phyloP scores from a whole-genome alignment of 1,284 basidiomycete genomes.

The Wallemia hederae region DNA sequence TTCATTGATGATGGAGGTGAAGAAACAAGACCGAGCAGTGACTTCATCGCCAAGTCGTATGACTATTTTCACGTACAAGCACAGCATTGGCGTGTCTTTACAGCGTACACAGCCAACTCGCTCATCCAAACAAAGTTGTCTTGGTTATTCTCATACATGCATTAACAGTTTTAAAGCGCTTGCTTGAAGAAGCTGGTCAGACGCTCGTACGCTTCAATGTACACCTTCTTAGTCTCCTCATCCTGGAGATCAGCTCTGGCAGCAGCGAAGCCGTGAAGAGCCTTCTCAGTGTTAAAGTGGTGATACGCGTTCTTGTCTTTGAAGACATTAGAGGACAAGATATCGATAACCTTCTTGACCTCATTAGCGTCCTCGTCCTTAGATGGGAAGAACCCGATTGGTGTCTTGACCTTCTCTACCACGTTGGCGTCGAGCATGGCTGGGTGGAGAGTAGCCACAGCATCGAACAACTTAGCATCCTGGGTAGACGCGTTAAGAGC shows the following conservation, averaged over 20 bases:
- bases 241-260: conserved; percentile 35
- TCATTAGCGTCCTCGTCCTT: conserved; percentile 29
- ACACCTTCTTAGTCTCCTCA: conserved; percentile 33
- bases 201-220: conserved; percentile 30
- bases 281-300: conserved; percentile 16
- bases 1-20: background rate
- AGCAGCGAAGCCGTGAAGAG: conserved; percentile 37
- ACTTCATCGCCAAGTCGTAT: too few species aligned
- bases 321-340: conserved; percentile 25
- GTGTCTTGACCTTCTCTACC: conserved; percentile 24
- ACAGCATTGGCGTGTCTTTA: background rate
- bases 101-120: background rate
- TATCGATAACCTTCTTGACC: conserved; percentile 22
- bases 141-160: too few species aligned
- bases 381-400: conserved; percentile 29
- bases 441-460: conserved; percentile 24
- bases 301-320: conserved; percentile 27
- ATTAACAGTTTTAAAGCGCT: background rate
- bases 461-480: conserved; percentile 17
- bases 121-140: too few species aligned
- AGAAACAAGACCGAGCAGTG: too few species aligned
- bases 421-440: conserved; percentile 28
- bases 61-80: background rate
- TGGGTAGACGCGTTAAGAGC: background rate
- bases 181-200: conserved; percentile 25